These are phyloP conservation scores for Leishmania turanica DNA, from an alignment of 208 protist genomes.

Conservation along the genomic window DNA sequence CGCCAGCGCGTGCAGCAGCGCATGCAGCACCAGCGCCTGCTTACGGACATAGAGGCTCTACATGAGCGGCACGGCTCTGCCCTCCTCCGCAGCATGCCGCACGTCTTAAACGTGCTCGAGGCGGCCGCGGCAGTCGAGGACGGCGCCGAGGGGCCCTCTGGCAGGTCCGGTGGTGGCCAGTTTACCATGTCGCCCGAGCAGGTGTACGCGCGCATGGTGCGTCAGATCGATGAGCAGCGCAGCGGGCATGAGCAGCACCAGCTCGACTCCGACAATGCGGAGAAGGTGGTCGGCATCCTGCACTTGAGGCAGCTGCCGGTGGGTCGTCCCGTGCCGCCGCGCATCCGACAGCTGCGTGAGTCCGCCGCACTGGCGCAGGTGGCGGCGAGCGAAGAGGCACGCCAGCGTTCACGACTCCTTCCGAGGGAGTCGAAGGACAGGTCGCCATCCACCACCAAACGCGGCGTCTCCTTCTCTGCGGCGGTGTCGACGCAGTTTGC, in stretches of 20 bases:
- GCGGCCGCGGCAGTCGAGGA: constrained; percentile 12
- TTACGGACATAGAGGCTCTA: constrained; percentile 25
- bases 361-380: constrained; percentile 15
- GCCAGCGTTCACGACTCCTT: not conserved
- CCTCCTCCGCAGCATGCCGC: constrained; percentile 30
- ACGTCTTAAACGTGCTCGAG: constrained; percentile 24
- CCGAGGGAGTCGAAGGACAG: not conserved
- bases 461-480: not conserved
- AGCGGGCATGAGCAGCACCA: constrained; percentile 2
- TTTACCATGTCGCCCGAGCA: constrained; percentile 12
- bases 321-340: constrained; percentile 4
- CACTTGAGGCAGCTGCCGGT: not conserved
- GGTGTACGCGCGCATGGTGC: constrained; percentile 29
- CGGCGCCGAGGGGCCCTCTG: not conserved
- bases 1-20: constrained; percentile 49
- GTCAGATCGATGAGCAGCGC: constrained; percentile 13
- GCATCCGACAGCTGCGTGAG: constrained; percentile 22
- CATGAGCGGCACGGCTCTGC: constrained; percentile 24
- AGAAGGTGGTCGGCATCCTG: not conserved
- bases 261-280: not conserved
- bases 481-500: not conserved
- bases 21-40: constrained; percentile 34
- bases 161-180: not conserved
- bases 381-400: constrained; percentile 1
- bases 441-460: not conserved